phyloP scores from a whole-genome alignment of 73 alveolate species.

The Loxodes magnus region DNA sequence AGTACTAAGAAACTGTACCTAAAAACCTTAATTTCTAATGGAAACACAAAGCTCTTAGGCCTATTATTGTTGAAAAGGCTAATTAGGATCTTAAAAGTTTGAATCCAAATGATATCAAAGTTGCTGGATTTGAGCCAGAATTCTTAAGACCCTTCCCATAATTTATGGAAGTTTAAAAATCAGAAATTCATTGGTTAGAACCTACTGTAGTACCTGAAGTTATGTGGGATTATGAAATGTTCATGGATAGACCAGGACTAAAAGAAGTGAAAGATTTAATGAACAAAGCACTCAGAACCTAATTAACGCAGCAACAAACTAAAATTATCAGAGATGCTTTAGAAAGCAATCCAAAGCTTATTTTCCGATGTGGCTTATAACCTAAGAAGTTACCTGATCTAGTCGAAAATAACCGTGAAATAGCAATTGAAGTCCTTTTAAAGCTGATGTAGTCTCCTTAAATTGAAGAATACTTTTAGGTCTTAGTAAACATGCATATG shows the following conservation, averaged over 20 bases:
- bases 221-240: conserved; percentile 2
- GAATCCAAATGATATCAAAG: no score
- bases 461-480: conserved; percentile 34
- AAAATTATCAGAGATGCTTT: conserved; percentile 1
- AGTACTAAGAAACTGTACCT: no score
- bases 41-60: no score
- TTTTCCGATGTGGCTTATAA: conserved; percentile 27
- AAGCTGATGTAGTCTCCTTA: conserved; percentile 18
- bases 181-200: conserved; percentile 6
- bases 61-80: no score
- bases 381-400: conserved; percentile 27
- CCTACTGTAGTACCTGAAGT: conserved; percentile 15
- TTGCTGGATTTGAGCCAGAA: conserved; percentile 15
- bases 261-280: background rate
- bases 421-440: conserved; percentile 43
- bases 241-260: background rate
- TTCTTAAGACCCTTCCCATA: conserved; percentile 9
- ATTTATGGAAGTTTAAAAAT: background rate
- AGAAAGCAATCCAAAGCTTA: conserved; percentile 32
- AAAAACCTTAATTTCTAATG: no score
- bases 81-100: no score
- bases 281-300: background rate
- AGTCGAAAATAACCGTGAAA: conserved; percentile 23
- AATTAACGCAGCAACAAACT: background rate
- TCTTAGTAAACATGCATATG: conserved; percentile 29